Evolutionary conservation across 805 yeast genomes (phyloP), one percentile per base, ranked within the genome.

Genomic region (Saccharomyces kudriavzevii): DNA sequence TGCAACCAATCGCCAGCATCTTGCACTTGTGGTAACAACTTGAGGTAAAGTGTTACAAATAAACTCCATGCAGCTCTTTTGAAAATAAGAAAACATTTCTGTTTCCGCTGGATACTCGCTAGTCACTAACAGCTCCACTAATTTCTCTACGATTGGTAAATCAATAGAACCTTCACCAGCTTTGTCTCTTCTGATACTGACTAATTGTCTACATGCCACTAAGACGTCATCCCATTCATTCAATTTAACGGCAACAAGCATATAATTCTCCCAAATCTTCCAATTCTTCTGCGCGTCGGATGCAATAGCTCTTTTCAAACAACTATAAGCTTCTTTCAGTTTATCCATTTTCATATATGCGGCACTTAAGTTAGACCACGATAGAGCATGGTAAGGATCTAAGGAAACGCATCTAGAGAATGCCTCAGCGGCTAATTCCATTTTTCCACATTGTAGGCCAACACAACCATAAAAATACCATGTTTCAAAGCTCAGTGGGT

Each of bases 381-480:
- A 82, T 64, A 82, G 82, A 1, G 91, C 76, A 62, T 83, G 89
- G 0, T 84, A 77, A 25, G 87, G 96, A 66, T 90, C 96, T 40
- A 91, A 67, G 0, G 96, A 75, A 30, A 90, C 91, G 72, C 97
- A 89, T 62, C 97, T 77, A 0, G 96, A 85, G 66, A 94, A 91
- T 0, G 97, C 97, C 65, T 88, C 95, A 0, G 96, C 84, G 0
- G 97, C 96, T 47, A 87, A 70, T 25, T 83, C 86, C 72, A 78
- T 87, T 60, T 85, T 82, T 6, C 72, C 77, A 13, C 81, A 69
- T 64, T 89, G 96, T 49, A 94, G 73, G 0, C 95, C 96, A 52
- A 91, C 74, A 65, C 96, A 89, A 5, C 98, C 98, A 64, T 91
- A 90, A 62, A 90, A 81, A 66, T 84, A 92, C 96, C 98, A 90